Percentiles rank a stretch among this genome's conserved stretches.
Conservation (phyloP, 2,329 filamentous ascomycete genomes). For the Pseudogymnoascus sp. region DNA sequence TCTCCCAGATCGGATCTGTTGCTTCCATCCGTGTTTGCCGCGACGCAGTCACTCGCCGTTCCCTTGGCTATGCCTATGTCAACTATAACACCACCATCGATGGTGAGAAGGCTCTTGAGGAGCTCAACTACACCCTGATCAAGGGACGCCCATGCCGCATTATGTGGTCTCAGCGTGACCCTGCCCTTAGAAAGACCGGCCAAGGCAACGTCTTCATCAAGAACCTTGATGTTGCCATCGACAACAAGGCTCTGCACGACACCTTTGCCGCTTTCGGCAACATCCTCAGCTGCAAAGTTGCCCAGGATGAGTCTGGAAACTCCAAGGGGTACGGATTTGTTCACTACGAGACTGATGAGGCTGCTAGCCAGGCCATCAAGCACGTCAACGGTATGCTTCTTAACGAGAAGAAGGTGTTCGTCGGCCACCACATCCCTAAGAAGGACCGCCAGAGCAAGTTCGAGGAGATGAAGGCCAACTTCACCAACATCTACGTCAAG, state of each 20-base stretch:
- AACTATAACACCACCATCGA: slow-evolving; percentile 98
- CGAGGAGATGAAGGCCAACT: slow-evolving; percentile 99
- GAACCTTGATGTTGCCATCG: slow-evolving; percentile 96
- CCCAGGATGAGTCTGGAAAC: slow-evolving; percentile 90
- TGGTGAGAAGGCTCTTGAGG: slow-evolving; percentile 96
- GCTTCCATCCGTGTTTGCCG: slow-evolving; percentile 99
- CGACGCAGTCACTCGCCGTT: slow-evolving; percentile 96
- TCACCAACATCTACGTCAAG: slow-evolving; percentile 99
- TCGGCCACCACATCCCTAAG: slow-evolving; percentile 98
- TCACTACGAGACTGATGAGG: slow-evolving; percentile 98
- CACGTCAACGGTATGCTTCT: slow-evolving; percentile 99
- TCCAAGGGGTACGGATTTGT: slow-evolving; percentile 99
- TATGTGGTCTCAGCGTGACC: slow-evolving; percentile 99
- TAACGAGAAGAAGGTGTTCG: slow-evolving; percentile 99
- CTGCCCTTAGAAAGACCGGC: slow-evolving; percentile 96
- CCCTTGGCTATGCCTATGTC: slow-evolving; percentile 97
- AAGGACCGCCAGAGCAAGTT: slow-evolving; percentile 99
- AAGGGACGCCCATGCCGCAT: slow-evolving; percentile 98
- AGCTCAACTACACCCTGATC: slow-evolving; percentile 99
- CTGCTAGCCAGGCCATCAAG: slow-evolving; percentile 94
- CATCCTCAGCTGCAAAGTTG: slow-evolving; percentile 99
- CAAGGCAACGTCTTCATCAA: slow-evolving; percentile 99
- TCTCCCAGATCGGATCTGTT: slow-evolving; percentile 97
- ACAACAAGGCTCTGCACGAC: slow-evolving; percentile 99
- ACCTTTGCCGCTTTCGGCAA: slow-evolving; percentile 98